Evolutionary conservation across 2,329 filamentous ascomycete genomes (phyloP).

Genomic region (Harringtonia aguacate): DNA sequence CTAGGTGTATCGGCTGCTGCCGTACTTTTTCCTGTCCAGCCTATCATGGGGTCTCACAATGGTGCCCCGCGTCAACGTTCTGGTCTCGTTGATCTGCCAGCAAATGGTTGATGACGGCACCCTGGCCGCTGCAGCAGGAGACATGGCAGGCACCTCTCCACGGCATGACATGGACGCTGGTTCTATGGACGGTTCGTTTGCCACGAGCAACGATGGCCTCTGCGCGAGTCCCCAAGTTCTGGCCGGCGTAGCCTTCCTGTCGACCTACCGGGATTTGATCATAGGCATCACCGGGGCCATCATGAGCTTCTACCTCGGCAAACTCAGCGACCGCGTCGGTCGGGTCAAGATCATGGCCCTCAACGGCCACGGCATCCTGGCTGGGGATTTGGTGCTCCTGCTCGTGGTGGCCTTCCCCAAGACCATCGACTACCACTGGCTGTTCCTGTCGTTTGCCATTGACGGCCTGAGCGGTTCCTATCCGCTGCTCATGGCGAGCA

Average conservation of each 20-base stretch:
- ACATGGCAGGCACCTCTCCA: neutral
- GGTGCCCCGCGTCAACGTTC: slow-evolving; percentile 1
- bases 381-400: neutral
- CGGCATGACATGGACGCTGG: too few species aligned
- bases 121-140: neutral
- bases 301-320: slow-evolving; percentile 1
- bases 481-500: neutral
- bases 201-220: neutral
- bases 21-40: slow-evolving; percentile 1
- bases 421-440: slow-evolving; percentile 1
- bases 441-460: neutral
- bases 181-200: too few species aligned
- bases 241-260: neutral
- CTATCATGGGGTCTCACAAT: neutral
- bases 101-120: neutral
- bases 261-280: slow-evolving; percentile 1
- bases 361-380: neutral
- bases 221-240: neutral
- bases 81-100: slow-evolving; percentile 2
- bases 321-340: slow-evolving; percentile 1
- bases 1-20: slow-evolving; percentile 1
- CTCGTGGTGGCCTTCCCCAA: neutral
- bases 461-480: neutral
- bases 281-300: neutral
- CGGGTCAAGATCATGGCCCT: neutral